Conservation (phyloP, 305 asterid species). For the Solanum aculeatissimum region DNA sequence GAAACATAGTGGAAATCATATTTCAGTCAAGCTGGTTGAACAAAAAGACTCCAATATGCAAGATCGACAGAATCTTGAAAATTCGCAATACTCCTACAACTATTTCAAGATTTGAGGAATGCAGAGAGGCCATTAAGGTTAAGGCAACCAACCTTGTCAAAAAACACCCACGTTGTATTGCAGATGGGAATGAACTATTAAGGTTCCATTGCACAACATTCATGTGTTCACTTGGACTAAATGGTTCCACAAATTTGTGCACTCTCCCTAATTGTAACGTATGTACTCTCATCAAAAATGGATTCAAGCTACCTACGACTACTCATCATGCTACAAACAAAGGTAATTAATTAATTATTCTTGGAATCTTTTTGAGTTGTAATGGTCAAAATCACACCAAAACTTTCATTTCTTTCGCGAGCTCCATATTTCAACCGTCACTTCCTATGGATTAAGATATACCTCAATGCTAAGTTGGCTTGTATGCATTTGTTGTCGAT, state of each 20-base stretch:
- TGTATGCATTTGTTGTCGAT: background rate
- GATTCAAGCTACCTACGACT: slow-evolving; percentile 35
- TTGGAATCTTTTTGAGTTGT: background rate
- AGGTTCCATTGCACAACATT: slow-evolving; percentile 72
- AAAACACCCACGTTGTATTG: slow-evolving; percentile 85
- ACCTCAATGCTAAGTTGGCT: background rate
- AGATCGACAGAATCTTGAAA: slow-evolving; percentile 67
- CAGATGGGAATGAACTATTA: slow-evolving; percentile 84
- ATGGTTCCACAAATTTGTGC: slow-evolving; percentile 74
- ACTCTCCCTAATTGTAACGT: slow-evolving; percentile 50
- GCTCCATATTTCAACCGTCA: background rate
- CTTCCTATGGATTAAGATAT: background rate
- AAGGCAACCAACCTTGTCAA: slow-evolving; percentile 56
- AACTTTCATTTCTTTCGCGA: background rate
- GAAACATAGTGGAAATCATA: slow-evolving; percentile 89
- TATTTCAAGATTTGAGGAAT: slow-evolving; percentile 71
- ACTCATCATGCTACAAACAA: background rate
- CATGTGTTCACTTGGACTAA: slow-evolving; percentile 64
- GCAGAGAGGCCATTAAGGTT: slow-evolving; percentile 56
- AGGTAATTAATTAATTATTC: background rate
- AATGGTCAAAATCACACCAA: background rate
- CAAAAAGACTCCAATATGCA: slow-evolving; percentile 64
- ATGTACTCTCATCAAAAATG: slow-evolving; percentile 55
- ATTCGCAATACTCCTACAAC: slow-evolving; percentile 71
- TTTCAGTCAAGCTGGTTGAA: slow-evolving; percentile 89